Conservation (phyloP, 768 basidiomycete species). For the Hygrophoropsis aurantiaca region DNA sequence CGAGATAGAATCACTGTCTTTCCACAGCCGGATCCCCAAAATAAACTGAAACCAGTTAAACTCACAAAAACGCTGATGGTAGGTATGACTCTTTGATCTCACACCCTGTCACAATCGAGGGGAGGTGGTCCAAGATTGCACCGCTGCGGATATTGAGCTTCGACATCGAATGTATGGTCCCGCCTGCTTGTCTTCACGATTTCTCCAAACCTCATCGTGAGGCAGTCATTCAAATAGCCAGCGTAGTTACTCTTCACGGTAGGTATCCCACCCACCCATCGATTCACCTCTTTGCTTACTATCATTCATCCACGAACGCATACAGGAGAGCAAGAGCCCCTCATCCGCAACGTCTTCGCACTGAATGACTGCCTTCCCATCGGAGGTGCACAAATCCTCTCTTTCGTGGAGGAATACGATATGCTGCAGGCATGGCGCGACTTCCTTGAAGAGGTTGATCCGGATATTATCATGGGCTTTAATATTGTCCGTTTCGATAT, state of each 20-base stretch:
- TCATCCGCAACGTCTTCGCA: conserved; percentile 95
- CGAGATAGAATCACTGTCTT: too few species aligned
- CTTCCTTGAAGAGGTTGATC: conserved; percentile 88
- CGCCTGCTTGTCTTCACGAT: conserved; percentile 93
- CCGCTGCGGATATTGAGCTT: conserved; percentile 94
- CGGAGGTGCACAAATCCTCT: conserved; percentile 92
- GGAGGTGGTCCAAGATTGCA: conserved; percentile 87
- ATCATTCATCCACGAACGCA: not conserved
- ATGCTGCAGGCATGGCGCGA: conserved; percentile 86
- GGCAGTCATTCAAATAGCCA: conserved; percentile 98
- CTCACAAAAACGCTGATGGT: not conserved
- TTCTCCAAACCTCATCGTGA: conserved; percentile 91
- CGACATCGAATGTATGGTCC: conserved; percentile 98
- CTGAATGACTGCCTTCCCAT: conserved; percentile 93
- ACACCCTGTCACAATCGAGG: conserved; percentile 80
- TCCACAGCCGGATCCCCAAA: not conserved
- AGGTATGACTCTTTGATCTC: conserved; percentile 89
- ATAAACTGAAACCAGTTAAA: too few species aligned
- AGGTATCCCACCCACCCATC: conserved; percentile 7
- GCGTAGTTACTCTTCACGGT: conserved; percentile 99
- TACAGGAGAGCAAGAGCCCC: conserved; percentile 86
- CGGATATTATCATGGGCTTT: conserved; percentile 95
- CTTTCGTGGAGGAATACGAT: conserved; percentile 72
- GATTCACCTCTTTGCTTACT: not conserved
- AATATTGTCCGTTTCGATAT: conserved; percentile 95